Conservation (phyloP, 768 basidiomycete species). For the Mycena filopes region DNA sequence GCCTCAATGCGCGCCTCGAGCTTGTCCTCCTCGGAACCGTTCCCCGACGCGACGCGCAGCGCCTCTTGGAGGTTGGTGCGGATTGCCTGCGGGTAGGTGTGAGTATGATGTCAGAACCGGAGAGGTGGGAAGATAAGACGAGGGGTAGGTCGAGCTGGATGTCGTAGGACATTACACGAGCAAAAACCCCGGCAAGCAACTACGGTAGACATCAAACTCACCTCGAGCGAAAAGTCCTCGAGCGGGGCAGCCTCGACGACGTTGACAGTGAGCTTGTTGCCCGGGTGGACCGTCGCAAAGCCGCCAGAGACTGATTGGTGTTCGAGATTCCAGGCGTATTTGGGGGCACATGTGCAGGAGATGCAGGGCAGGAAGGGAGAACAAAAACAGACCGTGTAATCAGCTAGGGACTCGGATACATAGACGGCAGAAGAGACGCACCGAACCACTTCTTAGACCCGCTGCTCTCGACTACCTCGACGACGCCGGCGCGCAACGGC, state of each 20-base stretch:
- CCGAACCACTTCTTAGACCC: constrained; percentile 97
- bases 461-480: constrained; percentile 92
- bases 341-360: background rate
- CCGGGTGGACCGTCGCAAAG: constrained; percentile 97
- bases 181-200: background rate
- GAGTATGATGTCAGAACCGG: too few species aligned
- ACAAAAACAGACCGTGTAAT: too few species aligned
- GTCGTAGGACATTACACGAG: too few species aligned
- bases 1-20: constrained; percentile 93
- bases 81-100: constrained; percentile 71
- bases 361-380: too few species aligned
- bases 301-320: constrained; percentile 85
- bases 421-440: constrained; percentile 51
- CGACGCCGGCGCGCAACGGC: constrained; percentile 90
- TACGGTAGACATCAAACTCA: constrained; percentile 46
- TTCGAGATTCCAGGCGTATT: constrained; percentile 1
- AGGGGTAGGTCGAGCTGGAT: too few species aligned
- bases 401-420: too few species aligned
- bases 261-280: constrained; percentile 97
- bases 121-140: too few species aligned
- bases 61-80: constrained; percentile 92
- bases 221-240: constrained; percentile 91
- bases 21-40: constrained; percentile 93
- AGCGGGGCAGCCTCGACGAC: constrained; percentile 95
- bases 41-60: constrained; percentile 80